Evolutionary conservation across 2,329 filamentous ascomycete genomes (phyloP).

Genomic region (Diplodia scrobiculata): DNA sequence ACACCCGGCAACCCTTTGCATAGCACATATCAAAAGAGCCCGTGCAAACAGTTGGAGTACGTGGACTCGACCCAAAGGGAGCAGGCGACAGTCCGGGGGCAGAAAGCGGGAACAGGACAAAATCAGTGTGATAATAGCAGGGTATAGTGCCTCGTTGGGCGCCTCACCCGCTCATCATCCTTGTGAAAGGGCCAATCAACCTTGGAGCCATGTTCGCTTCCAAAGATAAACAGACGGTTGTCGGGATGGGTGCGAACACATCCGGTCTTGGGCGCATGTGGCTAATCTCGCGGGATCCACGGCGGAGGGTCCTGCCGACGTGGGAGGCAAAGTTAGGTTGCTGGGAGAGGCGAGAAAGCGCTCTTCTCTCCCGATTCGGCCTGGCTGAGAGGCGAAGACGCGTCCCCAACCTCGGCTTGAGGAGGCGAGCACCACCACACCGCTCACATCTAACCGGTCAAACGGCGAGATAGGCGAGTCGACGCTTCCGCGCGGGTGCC

Average conservation of each 20-base stretch:
- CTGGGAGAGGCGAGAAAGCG: not conserved
- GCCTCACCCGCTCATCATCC: slow-evolving; percentile 8
- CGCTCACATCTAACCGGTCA: not conserved
- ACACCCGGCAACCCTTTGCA: not conserved
- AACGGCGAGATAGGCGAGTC: slow-evolving; percentile 12
- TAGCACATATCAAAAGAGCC: not conserved
- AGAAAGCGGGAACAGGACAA: not conserved
- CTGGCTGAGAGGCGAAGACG: not conserved
- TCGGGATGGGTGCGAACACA: not conserved
- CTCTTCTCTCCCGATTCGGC: not conserved
- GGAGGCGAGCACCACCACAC: not conserved
- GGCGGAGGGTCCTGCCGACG: not conserved
- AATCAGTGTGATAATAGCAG: not conserved
- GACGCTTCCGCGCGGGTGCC: not conserved
- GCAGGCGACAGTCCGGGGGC: not conserved
- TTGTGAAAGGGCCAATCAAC: not conserved
- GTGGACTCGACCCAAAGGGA: not conserved
- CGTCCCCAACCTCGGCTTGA: too few relatives aligned
- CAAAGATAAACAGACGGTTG: too few relatives aligned
- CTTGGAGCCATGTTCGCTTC: not conserved
- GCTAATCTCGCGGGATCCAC: not conserved
- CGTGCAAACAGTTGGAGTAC: not conserved
- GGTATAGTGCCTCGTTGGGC: not conserved
- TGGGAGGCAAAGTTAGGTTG: not conserved
- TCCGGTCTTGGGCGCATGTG: not conserved